These are phyloP conservation scores for Rhexocercosporidium sp. DNA, from an alignment of 2,329 filamentous ascomycete genomes.

Conservation along the genomic window DNA sequence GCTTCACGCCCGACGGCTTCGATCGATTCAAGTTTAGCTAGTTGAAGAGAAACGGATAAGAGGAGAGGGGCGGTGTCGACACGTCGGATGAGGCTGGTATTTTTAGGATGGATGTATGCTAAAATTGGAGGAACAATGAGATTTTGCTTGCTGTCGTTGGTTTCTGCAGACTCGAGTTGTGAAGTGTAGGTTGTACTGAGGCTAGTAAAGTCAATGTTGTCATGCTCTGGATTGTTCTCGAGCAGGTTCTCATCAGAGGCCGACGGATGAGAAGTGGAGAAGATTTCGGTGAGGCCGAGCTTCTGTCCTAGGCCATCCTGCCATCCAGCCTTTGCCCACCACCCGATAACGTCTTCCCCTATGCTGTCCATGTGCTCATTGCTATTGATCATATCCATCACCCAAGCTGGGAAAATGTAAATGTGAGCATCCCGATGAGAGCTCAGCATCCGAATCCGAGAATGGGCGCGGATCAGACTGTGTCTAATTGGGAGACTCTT, in stretches of 20 bases:
- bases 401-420: slow-evolving; percentile 92
- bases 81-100: slow-evolving; percentile 71
- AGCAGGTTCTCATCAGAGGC: slow-evolving; percentile 44
- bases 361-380: slow-evolving; percentile 88
- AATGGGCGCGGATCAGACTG: slow-evolving; percentile 74
- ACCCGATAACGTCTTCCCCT: slow-evolving; percentile 88
- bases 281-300: slow-evolving; percentile 71
- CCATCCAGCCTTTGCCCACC: slow-evolving; percentile 96
- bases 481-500: slow-evolving; percentile 77
- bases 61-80: slow-evolving; percentile 88
- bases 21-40: slow-evolving; percentile 80
- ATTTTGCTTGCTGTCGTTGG: slow-evolving; percentile 30
- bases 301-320: slow-evolving; percentile 81
- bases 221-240: slow-evolving; percentile 36
- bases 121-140: slow-evolving; percentile 74
- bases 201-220: slow-evolving; percentile 38
- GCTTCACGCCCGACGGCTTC: slow-evolving; percentile 64
- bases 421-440: slow-evolving; percentile 91
- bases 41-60: slow-evolving; percentile 78
- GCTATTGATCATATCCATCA: slow-evolving; percentile 79
- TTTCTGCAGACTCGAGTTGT: slow-evolving; percentile 19
- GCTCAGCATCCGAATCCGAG: slow-evolving; percentile 78
- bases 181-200: slow-evolving; percentile 43
- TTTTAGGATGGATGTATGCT: slow-evolving; percentile 76
- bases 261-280: slow-evolving; percentile 53